Base-by-base conservation (phyloP, 2,329 filamentous ascomycete genomes). In the Didymella exigua region DNA sequence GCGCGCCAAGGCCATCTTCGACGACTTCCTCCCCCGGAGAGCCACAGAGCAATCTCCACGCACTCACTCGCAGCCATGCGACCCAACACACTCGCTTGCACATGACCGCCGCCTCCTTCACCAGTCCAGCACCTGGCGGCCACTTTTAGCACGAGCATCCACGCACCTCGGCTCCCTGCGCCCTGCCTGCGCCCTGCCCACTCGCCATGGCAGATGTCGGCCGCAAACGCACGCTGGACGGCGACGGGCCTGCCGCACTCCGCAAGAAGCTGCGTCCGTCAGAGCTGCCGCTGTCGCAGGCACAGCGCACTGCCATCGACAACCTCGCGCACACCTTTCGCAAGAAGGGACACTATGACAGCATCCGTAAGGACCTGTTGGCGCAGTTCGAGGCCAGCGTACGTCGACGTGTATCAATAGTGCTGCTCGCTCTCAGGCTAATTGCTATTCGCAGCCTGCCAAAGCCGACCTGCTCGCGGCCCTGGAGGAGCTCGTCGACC, bases 311-410 rank as follows among this genome's bases (percentile, higher is more conserved):
- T 1, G 86, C 88, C 1, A 91, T 93, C 52, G 89, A 93, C 65
- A 84, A 82, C 14, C 82, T 93, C 19, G 84, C 89, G n/a, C 87
- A 90, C 69, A 88, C 84, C 10, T 93, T 93, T 78, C 93, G 93
- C 76, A 93, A 93, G 77, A 91, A 91, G 75, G 90, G 90, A 57
- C 89, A 89, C 53, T 95, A 93, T 69, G 90, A 95, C 75, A 79
- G 83, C 13, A 84, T 93, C 60, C 86, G 90, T 58, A 93, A 91
- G 71, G 84, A 89, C 65, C 82, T 90, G 10, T 91, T 89, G 84
- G 85, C 89, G 40, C 86, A 89, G 54, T 90, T 91, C 63, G 85
- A 87, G 67, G 82, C 84, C 26, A 87, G 86, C 63, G 89, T 91
- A 82, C 24, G 36, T 38, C 14, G 36, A 11, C 10, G 9, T 29